Evolutionary conservation across 208 protist genomes (phyloP).

Genomic region (Endotrypanum monterogeii): DNA sequence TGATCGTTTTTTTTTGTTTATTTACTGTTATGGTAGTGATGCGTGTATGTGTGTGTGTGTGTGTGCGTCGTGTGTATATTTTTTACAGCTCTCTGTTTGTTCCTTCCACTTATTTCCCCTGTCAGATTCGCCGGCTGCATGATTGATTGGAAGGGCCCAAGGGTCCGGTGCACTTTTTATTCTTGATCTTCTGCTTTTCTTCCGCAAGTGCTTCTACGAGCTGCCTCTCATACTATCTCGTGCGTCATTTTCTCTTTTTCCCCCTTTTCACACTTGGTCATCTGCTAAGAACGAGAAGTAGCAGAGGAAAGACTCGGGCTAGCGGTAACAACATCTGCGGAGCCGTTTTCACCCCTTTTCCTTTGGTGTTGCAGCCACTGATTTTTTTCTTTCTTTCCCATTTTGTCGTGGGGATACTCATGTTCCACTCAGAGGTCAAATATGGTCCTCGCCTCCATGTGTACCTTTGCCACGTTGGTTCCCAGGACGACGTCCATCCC

Average conservation of each 20-base stretch:
- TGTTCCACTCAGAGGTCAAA: conserved; percentile 54
- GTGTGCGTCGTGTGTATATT: too few relatives aligned
- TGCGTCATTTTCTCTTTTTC: not conserved
- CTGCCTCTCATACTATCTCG: not conserved
- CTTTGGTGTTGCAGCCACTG: not conserved
- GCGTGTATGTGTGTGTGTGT: too few relatives aligned
- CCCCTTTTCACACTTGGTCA: not conserved
- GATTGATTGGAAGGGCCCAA: not conserved
- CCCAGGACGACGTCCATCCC: conserved; percentile 71
- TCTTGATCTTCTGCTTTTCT: conserved; percentile 13
- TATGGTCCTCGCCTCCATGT: conserved; percentile 74
- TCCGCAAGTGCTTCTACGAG: conserved; percentile 2
- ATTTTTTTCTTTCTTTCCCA: not conserved
- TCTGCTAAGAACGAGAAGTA: not conserved
- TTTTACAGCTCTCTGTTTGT: too few relatives aligned
- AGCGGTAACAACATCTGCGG: not conserved
- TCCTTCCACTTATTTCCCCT: not conserved
- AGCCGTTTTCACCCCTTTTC: not conserved
- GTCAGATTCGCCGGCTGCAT: not conserved
- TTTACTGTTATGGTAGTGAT: not conserved
- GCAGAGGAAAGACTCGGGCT: not conserved
- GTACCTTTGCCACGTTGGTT: conserved; percentile 77
- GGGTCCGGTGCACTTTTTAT: not conserved
- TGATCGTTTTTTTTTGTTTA: not conserved
- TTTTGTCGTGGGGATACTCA: not conserved